A percentile compares a stretch with the other conserved stretches of the same genome.
Conservation (phyloP, 805 yeast species). For the Kodamaea hsintzibuensis region DNA sequence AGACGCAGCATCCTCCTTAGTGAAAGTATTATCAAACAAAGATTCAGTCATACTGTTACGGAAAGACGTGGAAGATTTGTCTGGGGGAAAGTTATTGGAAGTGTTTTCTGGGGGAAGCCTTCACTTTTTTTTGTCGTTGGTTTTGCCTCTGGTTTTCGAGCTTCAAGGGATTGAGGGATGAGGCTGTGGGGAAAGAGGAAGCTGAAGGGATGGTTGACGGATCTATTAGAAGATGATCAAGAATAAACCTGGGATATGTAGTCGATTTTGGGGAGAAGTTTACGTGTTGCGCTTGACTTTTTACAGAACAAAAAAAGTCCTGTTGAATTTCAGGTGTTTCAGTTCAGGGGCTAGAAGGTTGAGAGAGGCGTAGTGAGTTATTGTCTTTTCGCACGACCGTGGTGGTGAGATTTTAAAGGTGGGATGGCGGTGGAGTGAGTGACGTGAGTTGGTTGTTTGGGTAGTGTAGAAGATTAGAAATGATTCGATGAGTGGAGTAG, state of each 20-base stretch:
- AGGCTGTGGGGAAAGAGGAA: not conserved
- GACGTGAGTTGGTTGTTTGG: too few species aligned
- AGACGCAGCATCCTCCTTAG: conserved; percentile 9
- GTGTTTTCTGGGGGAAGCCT: not conserved
- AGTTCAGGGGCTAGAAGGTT: conserved; percentile 1
- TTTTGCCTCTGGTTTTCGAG: not conserved
- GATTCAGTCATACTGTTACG: conserved; percentile 29
- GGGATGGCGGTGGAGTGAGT: not conserved
- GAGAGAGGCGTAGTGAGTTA: not conserved
- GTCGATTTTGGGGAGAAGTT: not conserved
- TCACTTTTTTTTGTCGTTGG: too few species aligned
- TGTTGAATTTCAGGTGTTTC: conserved; percentile 1
- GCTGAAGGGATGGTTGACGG: not conserved
- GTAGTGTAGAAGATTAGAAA: too few species aligned
- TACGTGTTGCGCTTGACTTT: not conserved
- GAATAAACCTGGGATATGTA: not conserved
- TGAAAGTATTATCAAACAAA: conserved; percentile 23
- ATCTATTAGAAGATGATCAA: not conserved
- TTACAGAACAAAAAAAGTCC: not conserved
- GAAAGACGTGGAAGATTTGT: too few species aligned
- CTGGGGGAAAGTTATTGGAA: not conserved
- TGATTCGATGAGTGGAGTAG: too few species aligned
- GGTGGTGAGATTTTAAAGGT: not conserved
- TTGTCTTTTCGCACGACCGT: not conserved
- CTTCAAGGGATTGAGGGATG: not conserved